These are phyloP conservation scores for Nepenthes gracilis DNA, from an alignment of 148 eudicot genomes.

Conservation along the genomic window DNA sequence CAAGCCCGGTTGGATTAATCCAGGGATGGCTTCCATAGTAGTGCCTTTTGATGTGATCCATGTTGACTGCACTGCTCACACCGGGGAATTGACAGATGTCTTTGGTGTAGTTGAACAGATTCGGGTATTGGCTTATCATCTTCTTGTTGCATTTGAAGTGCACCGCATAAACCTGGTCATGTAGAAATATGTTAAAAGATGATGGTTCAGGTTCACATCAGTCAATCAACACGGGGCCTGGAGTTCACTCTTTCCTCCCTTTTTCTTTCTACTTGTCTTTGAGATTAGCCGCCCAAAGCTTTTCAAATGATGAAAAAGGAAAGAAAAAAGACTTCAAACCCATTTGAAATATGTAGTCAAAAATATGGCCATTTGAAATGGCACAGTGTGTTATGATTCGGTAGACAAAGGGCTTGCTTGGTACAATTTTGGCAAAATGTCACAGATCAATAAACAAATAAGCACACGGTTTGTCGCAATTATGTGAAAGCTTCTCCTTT, in stretches of 20 bases:
- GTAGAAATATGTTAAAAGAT: not conserved
- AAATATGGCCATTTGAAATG: too few species aligned
- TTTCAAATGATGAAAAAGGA: too few species aligned
- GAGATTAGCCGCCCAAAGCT: too few species aligned
- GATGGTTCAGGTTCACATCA: too few species aligned
- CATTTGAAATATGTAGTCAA: too few species aligned
- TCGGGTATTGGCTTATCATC: conserved; percentile 60
- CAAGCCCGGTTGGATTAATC: conserved; percentile 55
- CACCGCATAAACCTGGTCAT: conserved; percentile 60
- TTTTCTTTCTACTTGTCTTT: too few species aligned
- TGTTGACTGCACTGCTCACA: conserved; percentile 55
- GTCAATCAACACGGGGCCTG: too few species aligned
- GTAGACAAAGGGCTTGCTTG: too few species aligned
- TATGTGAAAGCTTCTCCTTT: not conserved
- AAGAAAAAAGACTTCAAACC: too few species aligned
- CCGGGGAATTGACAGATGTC: conserved; percentile 72
- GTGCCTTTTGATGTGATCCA: conserved; percentile 74
- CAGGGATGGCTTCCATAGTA: conserved; percentile 72
- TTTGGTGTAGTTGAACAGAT: conserved; percentile 68
- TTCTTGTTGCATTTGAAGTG: conserved; percentile 90
- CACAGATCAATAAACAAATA: not conserved
- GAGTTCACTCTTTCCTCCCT: too few species aligned
- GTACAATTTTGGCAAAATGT: not conserved
- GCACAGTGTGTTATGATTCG: too few species aligned
- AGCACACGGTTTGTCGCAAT: not conserved